phyloP scores from a whole-genome alignment of 805 yeast species.

The Candida pseudofarinosa region DNA sequence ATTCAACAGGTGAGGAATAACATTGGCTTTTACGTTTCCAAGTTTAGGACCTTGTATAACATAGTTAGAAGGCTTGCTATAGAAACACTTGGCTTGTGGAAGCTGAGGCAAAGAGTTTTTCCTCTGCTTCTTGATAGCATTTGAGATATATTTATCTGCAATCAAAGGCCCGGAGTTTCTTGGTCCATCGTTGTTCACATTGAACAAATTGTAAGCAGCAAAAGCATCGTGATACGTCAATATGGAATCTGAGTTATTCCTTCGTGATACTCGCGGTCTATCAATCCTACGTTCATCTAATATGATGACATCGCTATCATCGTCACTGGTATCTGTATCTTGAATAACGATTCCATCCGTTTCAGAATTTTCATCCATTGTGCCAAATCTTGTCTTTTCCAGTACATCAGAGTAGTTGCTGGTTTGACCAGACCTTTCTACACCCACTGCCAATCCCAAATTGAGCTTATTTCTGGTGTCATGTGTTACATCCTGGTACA shows the following conservation, averaged over 20 bases:
- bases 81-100: conserved; percentile 41
- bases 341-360: conserved; percentile 10
- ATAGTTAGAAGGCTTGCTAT: conserved; percentile 35
- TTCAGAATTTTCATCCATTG: conserved; percentile 15
- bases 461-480: conserved; percentile 6
- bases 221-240: conserved; percentile 36
- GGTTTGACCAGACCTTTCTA: conserved; percentile 4
- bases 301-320: conserved; percentile 29
- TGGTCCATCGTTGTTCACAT: conserved; percentile 28
- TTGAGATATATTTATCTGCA: background rate
- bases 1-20: conserved; percentile 32
- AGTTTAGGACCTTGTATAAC: conserved; percentile 34
- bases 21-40: conserved; percentile 36
- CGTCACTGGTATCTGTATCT: conserved; percentile 15
- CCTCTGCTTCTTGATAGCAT: conserved; percentile 30
- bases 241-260: conserved; percentile 35
- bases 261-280: conserved; percentile 13
- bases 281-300: conserved; percentile 29
- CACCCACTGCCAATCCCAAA: background rate
- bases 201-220: conserved; percentile 42
- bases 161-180: conserved; percentile 1
- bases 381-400: background rate
- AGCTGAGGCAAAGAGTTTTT: conserved; percentile 43
- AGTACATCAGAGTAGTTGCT: background rate
- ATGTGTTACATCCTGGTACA: conserved; percentile 7